Evolutionary conservation across 2,329 filamentous ascomycete genomes (phyloP), one percentile per base, ranked within the genome.

Genomic region (Stagonosporopsis chrysanthemi): DNA sequence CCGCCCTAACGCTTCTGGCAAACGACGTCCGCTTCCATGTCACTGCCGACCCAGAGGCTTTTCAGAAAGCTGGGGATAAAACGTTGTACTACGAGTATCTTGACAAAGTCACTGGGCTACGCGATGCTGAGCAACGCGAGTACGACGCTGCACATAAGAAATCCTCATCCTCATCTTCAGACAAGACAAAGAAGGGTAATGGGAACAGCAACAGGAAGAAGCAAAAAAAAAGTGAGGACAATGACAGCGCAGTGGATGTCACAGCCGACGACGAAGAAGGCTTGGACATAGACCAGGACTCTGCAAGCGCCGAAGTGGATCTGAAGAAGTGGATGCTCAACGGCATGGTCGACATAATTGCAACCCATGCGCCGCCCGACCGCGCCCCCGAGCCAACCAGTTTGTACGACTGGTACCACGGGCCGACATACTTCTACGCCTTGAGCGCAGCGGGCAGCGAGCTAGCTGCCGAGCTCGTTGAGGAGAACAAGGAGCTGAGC

Each of bases 1-100:
- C 47, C 11, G 58, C 60, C 3, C n/a, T 66, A 2, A 64, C 62
- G 26, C 49, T 60, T 3, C 58, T 66, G 6, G 57, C 61, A 35
- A 65, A 66, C n/a, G 62, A 65, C 42, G 60, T 66, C 12, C 64
- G 62, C 39, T 66, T 65, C 24, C 62, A 66, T 22, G 24, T 65
- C 41, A 60, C 44, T 2, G 56, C 56, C 9, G 39, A 60, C 17
- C 56, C 56, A 2, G 55, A 56, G 6, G 54, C 45, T 9, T 36
- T 65, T 2, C 58, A 62, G 42, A 62, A 62, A 29, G 58, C 57
- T 2, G 47, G 56, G 7, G 60, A 65, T 4, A 65, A 63, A 33
- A 53, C 52, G 3, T 24, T 65, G 2, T 66, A 63, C 45, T 60
- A 63, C n/a, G 60, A 63, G 17, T 65, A 66, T 23, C 54, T 66